Evolutionary conservation across 257 asterid species (phyloP).

Genomic region (Gardenia jasminoides): DNA sequence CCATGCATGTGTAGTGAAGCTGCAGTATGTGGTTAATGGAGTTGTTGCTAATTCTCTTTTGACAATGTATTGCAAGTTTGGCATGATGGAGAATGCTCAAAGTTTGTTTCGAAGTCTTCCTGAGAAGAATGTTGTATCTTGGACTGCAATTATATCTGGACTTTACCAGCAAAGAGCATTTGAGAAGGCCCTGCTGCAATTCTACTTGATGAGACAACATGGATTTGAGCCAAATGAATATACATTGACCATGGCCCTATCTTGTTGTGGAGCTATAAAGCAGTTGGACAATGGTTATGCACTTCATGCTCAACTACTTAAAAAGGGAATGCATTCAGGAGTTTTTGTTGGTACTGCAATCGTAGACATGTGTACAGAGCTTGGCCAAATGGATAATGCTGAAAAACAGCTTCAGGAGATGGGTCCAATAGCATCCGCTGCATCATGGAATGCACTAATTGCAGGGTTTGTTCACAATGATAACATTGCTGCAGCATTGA

Average conservation of each 20-base stretch:
- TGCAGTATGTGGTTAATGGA: background rate
- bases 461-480: conserved; percentile 23
- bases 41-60: conserved; percentile 28
- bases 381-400: conserved; percentile 23
- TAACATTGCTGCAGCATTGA: conserved; percentile 12
- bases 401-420: conserved; percentile 18
- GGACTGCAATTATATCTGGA: conserved; percentile 29
- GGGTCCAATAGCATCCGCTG: conserved; percentile 20
- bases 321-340: conserved; percentile 27
- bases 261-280: conserved; percentile 21
- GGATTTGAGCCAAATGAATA: conserved; percentile 26
- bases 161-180: conserved; percentile 20
- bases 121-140: conserved; percentile 20
- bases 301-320: conserved; percentile 23
- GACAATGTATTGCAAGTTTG: conserved; percentile 28
- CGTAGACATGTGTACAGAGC: conserved; percentile 25
- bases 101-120: conserved; percentile 18
- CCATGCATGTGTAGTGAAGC: conserved; percentile 25
- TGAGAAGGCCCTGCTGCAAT: conserved; percentile 19
- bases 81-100: conserved; percentile 29
- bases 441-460: conserved; percentile 29
- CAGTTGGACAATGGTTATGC: conserved; percentile 11
- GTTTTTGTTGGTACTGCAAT: conserved; percentile 26
- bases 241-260: conserved; percentile 25
- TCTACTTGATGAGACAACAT: conserved; percentile 24